These are phyloP conservation scores for Colletotrichum magnum DNA, from an alignment of 2,329 filamentous ascomycete genomes.

Conservation along the genomic window DNA sequence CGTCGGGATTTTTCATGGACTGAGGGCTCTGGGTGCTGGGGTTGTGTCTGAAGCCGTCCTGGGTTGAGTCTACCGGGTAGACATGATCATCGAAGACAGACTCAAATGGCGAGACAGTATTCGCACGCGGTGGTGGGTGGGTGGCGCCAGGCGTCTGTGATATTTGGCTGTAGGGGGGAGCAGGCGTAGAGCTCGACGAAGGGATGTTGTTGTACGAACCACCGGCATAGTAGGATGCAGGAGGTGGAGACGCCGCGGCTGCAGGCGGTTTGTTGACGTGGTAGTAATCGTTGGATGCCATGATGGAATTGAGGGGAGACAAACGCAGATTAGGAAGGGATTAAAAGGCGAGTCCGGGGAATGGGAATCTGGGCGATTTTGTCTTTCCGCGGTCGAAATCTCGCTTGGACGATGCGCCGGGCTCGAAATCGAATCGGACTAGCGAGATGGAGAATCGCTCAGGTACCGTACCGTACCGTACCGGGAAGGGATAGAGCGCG, in stretches of 20 bases:
- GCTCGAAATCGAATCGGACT: slow-evolving; percentile 28
- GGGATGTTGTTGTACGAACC: slow-evolving; percentile 56
- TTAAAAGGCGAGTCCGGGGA: slow-evolving; percentile 13
- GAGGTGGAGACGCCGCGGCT: slow-evolving; percentile 53
- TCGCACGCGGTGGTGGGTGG: slow-evolving; percentile 52
- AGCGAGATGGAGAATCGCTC: slow-evolving; percentile 29
- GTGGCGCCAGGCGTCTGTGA: slow-evolving; percentile 31
- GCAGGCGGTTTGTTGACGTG: slow-evolving; percentile 56
- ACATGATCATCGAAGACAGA: slow-evolving; percentile 78
- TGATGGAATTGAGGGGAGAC: slow-evolving; percentile 50
- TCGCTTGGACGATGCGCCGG: slow-evolving; percentile 34
- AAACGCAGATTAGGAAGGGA: slow-evolving; percentile 15
- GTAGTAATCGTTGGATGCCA: slow-evolving; percentile 79
- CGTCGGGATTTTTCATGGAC: slow-evolving; percentile 38
- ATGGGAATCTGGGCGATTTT: slow-evolving; percentile 28
- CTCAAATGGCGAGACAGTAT: slow-evolving; percentile 71
- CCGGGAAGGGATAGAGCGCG: slow-evolving; percentile 31
- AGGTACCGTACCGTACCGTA: slow-evolving; percentile 15
- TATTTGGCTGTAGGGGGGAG: slow-evolving; percentile 52
- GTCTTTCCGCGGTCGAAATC: slow-evolving; percentile 32
- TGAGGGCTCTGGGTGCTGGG: slow-evolving; percentile 40
- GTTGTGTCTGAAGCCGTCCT: slow-evolving; percentile 45
- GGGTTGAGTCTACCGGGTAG: slow-evolving; percentile 68
- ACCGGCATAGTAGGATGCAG: slow-evolving; percentile 58
- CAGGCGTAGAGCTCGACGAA: slow-evolving; percentile 55